A percentile compares a stretch with the other conserved stretches of the same genome.
Conservation (phyloP, 164 flowering plant species). For the Vitis rotundifolia region DNA sequence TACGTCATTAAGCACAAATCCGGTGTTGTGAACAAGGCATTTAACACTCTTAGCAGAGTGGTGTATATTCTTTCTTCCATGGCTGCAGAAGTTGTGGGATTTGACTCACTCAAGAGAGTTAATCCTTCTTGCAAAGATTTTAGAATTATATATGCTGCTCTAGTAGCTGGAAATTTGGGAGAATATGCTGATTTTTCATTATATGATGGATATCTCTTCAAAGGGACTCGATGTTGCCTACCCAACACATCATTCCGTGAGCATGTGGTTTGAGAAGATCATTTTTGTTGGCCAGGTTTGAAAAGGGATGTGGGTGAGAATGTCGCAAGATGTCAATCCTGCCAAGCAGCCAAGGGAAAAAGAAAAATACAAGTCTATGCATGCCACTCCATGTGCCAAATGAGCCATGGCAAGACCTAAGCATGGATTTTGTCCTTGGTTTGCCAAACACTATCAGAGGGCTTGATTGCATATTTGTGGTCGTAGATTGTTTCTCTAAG, state of each 20-base stretch:
- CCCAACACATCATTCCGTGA: neutral
- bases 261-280: neutral
- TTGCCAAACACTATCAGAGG: neutral
- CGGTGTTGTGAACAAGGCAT: slow-evolving; percentile 4
- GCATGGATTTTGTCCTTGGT: neutral
- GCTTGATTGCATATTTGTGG: neutral
- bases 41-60: slow-evolving; percentile 6
- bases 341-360: neutral
- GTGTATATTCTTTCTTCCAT: neutral
- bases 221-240: neutral
- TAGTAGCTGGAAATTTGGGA: neutral
- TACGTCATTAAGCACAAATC: slow-evolving; percentile 2
- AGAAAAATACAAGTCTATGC: slow-evolving; percentile 1
- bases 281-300: slow-evolving; percentile 2
- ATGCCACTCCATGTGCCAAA: neutral
- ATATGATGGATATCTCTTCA: slow-evolving; percentile 4
- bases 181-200: neutral
- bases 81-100: slow-evolving; percentile 1
- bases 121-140: slow-evolving; percentile 5
- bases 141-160: neutral
- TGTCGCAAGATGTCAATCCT: neutral
- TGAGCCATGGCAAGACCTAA: neutral
- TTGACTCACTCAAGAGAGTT: neutral
- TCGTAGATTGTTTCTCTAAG: too few species aligned
- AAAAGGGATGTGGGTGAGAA: neutral